phyloP scores from a whole-genome alignment of 2,329 filamentous ascomycete species.

The Ilyonectria destructans region DNA sequence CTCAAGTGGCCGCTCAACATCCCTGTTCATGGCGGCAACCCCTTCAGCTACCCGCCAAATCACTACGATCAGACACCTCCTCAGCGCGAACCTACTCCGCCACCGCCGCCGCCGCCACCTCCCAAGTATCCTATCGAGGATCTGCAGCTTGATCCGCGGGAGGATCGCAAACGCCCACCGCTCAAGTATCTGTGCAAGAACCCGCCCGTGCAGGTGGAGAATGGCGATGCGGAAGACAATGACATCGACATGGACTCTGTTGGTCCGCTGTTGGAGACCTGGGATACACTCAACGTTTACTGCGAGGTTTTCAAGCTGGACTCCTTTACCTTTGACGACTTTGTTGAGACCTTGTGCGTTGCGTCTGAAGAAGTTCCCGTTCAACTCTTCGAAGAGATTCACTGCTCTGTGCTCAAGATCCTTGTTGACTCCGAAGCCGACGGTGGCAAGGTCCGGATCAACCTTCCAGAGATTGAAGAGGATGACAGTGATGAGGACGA shows the following conservation, averaged over 20 bases:
- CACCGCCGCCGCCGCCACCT: conserved; percentile 78
- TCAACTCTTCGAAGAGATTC: conserved; percentile 90
- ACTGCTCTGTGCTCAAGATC: conserved; percentile 92
- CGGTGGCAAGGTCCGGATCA: conserved; percentile 85
- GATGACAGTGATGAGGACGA: conserved; percentile 79
- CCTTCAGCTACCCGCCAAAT: conserved; percentile 63
- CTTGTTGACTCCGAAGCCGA: conserved; percentile 83
- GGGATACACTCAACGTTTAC: conserved; percentile 99
- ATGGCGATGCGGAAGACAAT: conserved; percentile 46
- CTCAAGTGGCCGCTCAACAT: conserved; percentile 56
- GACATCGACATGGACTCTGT: conserved; percentile 87
- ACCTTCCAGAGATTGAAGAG: conserved; percentile 81
- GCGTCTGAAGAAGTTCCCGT: conserved; percentile 82
- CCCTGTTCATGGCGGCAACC: conserved; percentile 59
- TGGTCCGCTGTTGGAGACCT: conserved; percentile 89
- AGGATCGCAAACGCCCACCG: conserved; percentile 78
- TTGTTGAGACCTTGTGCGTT: conserved; percentile 88
- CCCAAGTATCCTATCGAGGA: conserved; percentile 98
- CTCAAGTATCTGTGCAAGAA: conserved; percentile 85
- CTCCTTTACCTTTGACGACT: conserved; percentile 98
- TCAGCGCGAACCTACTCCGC: conserved; percentile 61
- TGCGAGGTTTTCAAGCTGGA: conserved; percentile 95
- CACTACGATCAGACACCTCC: conserved; percentile 56
- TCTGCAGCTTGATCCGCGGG: conserved; percentile 82
- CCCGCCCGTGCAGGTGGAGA: conserved; percentile 67